Conservation (phyloP, 805 yeast genomes). For the Starmerella bacillaris region DNA sequence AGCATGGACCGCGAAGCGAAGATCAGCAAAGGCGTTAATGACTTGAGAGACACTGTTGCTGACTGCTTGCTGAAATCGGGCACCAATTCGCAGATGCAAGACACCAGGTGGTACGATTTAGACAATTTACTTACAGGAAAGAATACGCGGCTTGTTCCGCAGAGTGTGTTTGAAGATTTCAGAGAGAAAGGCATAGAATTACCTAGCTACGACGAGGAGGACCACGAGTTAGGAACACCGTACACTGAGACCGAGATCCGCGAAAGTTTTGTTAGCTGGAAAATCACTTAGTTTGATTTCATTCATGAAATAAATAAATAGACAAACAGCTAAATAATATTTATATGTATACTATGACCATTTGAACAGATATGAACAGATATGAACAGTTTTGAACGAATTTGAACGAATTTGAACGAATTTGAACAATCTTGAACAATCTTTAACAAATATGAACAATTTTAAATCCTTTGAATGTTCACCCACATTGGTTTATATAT, state of each 20-base stretch:
- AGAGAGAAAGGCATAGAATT: conserved; percentile 2
- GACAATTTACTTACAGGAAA: conserved; percentile 8
- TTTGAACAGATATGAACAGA: too few relatives aligned
- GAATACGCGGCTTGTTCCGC: conserved; percentile 1
- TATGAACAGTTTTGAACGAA: too few relatives aligned
- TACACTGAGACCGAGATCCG: conserved; percentile 13
- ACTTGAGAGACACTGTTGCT: background rate
- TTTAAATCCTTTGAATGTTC: background rate
- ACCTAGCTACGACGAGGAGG: conserved; percentile 1
- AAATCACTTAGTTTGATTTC: background rate
- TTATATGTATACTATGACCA: background rate
- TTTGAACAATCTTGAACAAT: background rate
- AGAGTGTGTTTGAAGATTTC: conserved; percentile 3
- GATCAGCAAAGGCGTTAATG: conserved; percentile 4
- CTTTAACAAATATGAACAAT: background rate
- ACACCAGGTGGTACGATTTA: conserved; percentile 6
- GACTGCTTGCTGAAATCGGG: background rate
- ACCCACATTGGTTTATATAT: background rate
- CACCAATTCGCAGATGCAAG: background rate
- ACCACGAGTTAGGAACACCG: conserved; percentile 10
- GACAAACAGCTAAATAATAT: background rate
- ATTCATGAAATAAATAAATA: background rate
- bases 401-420: background rate
- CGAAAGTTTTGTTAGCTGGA: conserved; percentile 8
- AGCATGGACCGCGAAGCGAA: conserved; percentile 5